Percentiles rank a stretch among this genome's conserved stretches.
phyloP scores from a whole-genome alignment of 495 filamentous ascomycete species.

The Margaritispora aquatica region DNA sequence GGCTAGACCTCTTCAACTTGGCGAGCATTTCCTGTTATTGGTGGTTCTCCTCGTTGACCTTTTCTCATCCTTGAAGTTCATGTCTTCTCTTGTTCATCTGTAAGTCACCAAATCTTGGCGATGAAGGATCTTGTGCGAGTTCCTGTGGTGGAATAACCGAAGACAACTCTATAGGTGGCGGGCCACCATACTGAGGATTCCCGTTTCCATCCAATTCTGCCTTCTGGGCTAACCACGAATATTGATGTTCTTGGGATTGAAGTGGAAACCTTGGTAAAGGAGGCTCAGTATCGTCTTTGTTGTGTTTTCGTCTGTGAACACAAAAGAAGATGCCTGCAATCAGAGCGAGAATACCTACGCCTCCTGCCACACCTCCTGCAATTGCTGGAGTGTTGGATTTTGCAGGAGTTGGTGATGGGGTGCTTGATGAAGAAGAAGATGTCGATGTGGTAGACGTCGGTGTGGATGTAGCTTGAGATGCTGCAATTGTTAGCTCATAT shows the following conservation, averaged over 20 bases:
- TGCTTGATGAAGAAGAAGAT: not conserved
- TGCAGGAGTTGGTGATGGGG: not conserved
- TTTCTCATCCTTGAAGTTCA: not conserved
- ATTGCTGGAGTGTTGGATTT: not conserved
- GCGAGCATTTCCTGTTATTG: too few species aligned
- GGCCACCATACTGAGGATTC: not conserved
- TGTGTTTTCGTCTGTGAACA: not conserved
- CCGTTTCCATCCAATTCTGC: not conserved
- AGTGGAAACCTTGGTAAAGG: not conserved
- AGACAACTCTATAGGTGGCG: not conserved
- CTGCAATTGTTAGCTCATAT: not conserved
- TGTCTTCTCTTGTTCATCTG: not conserved
- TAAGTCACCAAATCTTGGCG: not conserved
- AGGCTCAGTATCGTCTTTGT: not conserved
- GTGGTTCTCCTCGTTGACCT: too few species aligned
- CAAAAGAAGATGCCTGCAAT: not conserved
- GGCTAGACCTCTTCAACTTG: too few species aligned
- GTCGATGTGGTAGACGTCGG: not conserved
- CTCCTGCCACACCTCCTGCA: conserved; percentile 1
- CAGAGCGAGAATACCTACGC: not conserved
- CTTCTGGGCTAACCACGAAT: not conserved
- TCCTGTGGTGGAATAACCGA: not conserved
- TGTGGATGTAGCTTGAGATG: not conserved
- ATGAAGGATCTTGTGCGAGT: not conserved
- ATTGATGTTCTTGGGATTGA: not conserved